phyloP scores from a whole-genome alignment of 2,329 filamentous ascomycete species.

The Phyllachora maydis region DNA sequence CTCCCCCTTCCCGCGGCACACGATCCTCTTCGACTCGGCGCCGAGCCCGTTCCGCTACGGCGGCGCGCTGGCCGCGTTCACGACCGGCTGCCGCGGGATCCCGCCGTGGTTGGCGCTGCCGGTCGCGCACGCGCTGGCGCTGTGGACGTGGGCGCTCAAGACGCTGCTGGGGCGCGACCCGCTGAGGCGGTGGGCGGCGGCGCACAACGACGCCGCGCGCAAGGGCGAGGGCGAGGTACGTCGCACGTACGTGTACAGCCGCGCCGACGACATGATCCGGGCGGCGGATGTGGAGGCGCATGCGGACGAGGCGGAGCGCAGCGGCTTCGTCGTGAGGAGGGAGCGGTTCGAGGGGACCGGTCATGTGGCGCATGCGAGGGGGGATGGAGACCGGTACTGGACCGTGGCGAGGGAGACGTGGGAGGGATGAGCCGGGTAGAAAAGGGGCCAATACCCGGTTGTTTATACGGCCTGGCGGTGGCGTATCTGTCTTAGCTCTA shows the following conservation, averaged over 20 bases:
- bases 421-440: slow-evolving; percentile 14
- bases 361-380: slow-evolving; percentile 28
- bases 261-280: slow-evolving; percentile 23
- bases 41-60: slow-evolving; percentile 7
- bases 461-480: too few species aligned
- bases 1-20: slow-evolving; percentile 4
- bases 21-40: slow-evolving; percentile 9
- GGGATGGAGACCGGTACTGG: slow-evolving; percentile 29
- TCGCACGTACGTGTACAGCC: slow-evolving; percentile 30
- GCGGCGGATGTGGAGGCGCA: slow-evolving; percentile 25
- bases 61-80: slow-evolving; percentile 4
- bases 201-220: slow-evolving; percentile 1
- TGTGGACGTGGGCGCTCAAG: neutral
- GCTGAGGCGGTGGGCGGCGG: neutral
- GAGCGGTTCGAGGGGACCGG: slow-evolving; percentile 24
- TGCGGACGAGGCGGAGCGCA: slow-evolving; percentile 16
- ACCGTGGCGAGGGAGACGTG: slow-evolving; percentile 21
- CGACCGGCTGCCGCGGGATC: slow-evolving; percentile 3
- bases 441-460: too few species aligned
- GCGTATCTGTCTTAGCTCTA: neutral
- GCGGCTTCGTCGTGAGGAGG: slow-evolving; percentile 18
- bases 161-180: neutral
- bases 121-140: neutral
- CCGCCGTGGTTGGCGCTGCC: neutral
- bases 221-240: slow-evolving; percentile 15